Evolutionary conservation across 2,329 filamentous ascomycete species (phyloP).

Genomic region (Xylaria sp.): DNA sequence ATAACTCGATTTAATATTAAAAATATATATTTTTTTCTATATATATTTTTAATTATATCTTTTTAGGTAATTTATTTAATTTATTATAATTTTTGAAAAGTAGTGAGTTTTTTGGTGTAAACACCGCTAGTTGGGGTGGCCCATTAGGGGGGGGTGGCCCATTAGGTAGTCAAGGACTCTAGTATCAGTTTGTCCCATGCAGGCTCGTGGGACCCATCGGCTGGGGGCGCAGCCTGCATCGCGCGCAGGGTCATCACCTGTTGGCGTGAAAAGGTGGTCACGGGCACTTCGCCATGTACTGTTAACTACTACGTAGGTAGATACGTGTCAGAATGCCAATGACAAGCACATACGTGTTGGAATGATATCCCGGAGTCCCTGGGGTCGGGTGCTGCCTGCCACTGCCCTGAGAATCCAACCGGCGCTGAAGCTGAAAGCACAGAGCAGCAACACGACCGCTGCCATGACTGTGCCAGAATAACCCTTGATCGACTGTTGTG

Average conservation of each 20-base stretch:
- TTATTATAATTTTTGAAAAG: no score
- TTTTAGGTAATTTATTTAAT: no score
- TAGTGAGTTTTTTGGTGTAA: no score
- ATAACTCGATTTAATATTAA: no score
- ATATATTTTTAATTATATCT: no score
- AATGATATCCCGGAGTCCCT: background rate
- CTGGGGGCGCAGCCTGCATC: background rate
- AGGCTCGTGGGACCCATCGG: background rate
- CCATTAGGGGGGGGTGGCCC: no score
- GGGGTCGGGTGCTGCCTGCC: no score
- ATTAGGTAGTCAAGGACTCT: no score
- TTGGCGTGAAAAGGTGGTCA: background rate
- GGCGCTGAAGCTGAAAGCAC: background rate
- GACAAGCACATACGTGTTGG: background rate
- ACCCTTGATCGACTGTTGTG: no score
- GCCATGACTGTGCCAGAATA: background rate
- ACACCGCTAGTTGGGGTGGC: no score
- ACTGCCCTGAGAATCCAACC: background rate
- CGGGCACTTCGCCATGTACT: background rate
- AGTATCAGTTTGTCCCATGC: constrained; percentile 2
- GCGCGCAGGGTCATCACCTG: background rate
- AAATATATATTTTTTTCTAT: no score
- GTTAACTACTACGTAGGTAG: no score
- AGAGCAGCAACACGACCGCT: background rate
- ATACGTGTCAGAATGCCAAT: background rate